Conservation (phyloP, 495 filamentous ascomycete genomes). For the Penicillium argentinense region DNA sequence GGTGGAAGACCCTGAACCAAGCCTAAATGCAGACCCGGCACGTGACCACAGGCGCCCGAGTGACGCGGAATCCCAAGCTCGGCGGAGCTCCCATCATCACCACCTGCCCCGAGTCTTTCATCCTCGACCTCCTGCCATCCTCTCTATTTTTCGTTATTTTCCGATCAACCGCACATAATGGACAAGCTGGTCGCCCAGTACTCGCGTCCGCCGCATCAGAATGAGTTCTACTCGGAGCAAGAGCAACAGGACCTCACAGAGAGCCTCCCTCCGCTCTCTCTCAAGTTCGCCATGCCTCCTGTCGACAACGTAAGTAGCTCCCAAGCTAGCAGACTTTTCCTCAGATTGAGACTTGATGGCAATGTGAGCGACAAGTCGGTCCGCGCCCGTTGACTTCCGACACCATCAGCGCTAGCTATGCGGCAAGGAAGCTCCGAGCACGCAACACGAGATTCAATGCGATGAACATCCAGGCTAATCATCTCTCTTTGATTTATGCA, state of each 20-base stretch:
- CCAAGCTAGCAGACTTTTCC: not conserved
- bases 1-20: too few relatives aligned
- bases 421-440: not conserved
- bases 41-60: constrained; percentile 46
- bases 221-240: constrained; percentile 70
- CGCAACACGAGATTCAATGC: too few relatives aligned
- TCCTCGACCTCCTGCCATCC: constrained; percentile 9
- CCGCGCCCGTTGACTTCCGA: not conserved
- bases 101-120: constrained; percentile 17
- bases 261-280: constrained; percentile 68
- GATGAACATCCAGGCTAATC: too few relatives aligned
- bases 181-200: constrained; percentile 92
- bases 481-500: constrained; percentile 30
- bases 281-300: constrained; percentile 94
- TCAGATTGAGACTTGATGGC: not conserved
- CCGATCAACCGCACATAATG: constrained; percentile 55
- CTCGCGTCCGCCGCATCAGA: constrained; percentile 68
- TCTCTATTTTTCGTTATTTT: constrained; percentile 4
- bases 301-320: constrained; percentile 71
- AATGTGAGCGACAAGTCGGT: not conserved
- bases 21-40: too few relatives aligned
- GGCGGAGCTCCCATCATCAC: constrained; percentile 35
- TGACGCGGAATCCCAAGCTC: constrained; percentile 46
- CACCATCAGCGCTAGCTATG: constrained; percentile 6
- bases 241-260: constrained; percentile 72